Evolutionary conservation across 2,329 filamentous ascomycete species (phyloP), one percentile per base, ranked within the genome.

Genomic region (Fusarium nurragi): DNA sequence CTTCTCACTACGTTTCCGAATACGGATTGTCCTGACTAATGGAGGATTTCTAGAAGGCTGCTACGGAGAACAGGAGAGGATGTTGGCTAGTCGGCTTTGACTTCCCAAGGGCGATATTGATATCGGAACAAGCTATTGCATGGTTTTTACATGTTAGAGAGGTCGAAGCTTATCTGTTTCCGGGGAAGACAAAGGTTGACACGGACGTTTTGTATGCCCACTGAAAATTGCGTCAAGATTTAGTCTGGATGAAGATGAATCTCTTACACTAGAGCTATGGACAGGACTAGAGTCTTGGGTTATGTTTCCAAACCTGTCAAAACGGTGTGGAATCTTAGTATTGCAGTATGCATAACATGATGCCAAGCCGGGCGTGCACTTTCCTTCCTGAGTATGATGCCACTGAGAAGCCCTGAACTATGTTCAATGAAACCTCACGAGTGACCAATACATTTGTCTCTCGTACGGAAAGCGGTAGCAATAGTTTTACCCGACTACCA

Each of bases 1-100:
- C 63, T 67, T 60, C 52, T 51, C 47, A 59, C 63, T 55, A 67
- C 26, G 63, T 66, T 67, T 66, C 63, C 49, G 21, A 36, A 67
- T 50, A 67, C 63, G 58, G 52, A 28, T 25, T 67, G 63, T 39
- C 36, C 43, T 43, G 23, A 26, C 55, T 45, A 55, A 25, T 34
- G 32, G 32, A 34, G 32, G 8, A 34, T 34, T 34, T 34, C 32
- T 34, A n/a, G 32, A 34, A 34, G 32, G 16, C 9, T 34, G 32
- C 32, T n/a, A 5, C n/a, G 16, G 16, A 34, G 14, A 4, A 30
- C 36, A 36, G 14, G 41, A 44, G 38, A 25, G 21, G 25, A 21
- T n/a, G 30, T 34, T 34, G 32, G 32, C 32, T 34, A 22, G 26
- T 26, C n/a, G 25, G 41, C 46, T 37, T 57, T 56, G 57, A 36